Evolutionary conservation across 805 yeast species (phyloP), one percentile per base, ranked within the genome.

Genomic region (Candida sanyiensis): DNA sequence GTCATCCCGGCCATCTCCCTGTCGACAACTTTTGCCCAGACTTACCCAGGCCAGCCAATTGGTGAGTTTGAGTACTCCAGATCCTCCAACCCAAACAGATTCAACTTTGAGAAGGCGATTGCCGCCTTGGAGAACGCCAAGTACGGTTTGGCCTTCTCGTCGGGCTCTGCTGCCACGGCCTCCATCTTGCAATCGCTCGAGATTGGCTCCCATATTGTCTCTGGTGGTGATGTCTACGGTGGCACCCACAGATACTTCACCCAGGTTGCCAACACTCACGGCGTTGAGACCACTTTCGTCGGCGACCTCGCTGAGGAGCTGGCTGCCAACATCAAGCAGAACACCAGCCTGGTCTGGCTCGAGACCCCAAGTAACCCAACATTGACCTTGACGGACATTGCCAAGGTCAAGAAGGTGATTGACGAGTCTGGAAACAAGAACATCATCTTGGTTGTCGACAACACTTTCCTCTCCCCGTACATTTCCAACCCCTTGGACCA

Each of bases 331-430:
- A 62, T 85, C 52, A 73, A 64, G 48, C 70, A 72, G 42, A 75
- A 77, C 59, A 85, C 94, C 48, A 73, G 70, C 46, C 66, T 85
- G 54, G 90, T 85, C 34, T 85, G 95, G 95, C 72, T 86, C 50
- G 95, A 85, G 63, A 73, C 90, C 28, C 95, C 95, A 49, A 81
- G 93, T 25, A 85, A 85, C 72, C 95, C 95, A 49, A 86, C 95
- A 29, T 70, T 85, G 55, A 68, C 82, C 39, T 72, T 86, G 48
- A 85, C 93, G 34, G 89, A 83, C 62, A 85, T 85, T 47, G 58
- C 70, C 40, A 69, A 67, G 42, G 86, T 85, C 19, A 71, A 80
- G 37, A 52, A 62, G 29, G 67, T 78, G 43, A 73, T 84, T 49
- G 66, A 67, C 51, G 61, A 58, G 28, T 57, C 70, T 38, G 64